Base-by-base conservation (phyloP, 2,329 filamentous ascomycete species). In the Chaetomium strumarium region DNA sequence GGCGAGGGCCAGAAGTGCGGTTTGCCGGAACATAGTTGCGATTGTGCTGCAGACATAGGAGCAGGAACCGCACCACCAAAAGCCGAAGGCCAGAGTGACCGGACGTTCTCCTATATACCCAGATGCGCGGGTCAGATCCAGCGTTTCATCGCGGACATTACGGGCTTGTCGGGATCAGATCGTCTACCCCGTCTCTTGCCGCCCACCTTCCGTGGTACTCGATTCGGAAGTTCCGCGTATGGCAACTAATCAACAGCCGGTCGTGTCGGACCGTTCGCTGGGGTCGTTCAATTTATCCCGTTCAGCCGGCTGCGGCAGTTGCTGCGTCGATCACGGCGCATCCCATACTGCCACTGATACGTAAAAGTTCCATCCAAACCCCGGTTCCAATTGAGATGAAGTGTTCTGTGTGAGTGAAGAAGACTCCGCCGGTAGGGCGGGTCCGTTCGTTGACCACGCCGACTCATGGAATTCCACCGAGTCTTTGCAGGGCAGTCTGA, bases 1-100 rank as follows among this genome's bases (percentile, higher is more conserved):
- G 5, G 73, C 72, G 49, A 78, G 63, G 14, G 73, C 72, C 51
- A 78, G 63, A 20, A 56, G 46, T 9, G 46, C 43, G 34, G 49
- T 45, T 31, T 52, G n/a, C 39, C 49, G 24, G 34, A 56, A 37
- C 53, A 53, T 56, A 20, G 31, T 33, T 19, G 45, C 20, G 6
- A 20, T 8, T 20, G 16, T 16, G 16, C 10, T 46, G 45, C 29
- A 33, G 6, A 16, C 8, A 24, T 7, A 24, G 11, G 19, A 9
- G 6, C 38, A 20, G 16, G 17, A 19, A 20, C 9, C 4, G 38
- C 11, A 7, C 16, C 8, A 19, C 19, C 8, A 40, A 4, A 40
- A 20, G 17, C 4, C 24, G 4, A 24, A 7, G 24, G 24, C 24
- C 24, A 24, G 24, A 24, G 24, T 24, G 24, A 24, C 24, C 4